phyloP scores from a whole-genome alignment of 768 basidiomycete species.

The Leccinum variicolor region DNA sequence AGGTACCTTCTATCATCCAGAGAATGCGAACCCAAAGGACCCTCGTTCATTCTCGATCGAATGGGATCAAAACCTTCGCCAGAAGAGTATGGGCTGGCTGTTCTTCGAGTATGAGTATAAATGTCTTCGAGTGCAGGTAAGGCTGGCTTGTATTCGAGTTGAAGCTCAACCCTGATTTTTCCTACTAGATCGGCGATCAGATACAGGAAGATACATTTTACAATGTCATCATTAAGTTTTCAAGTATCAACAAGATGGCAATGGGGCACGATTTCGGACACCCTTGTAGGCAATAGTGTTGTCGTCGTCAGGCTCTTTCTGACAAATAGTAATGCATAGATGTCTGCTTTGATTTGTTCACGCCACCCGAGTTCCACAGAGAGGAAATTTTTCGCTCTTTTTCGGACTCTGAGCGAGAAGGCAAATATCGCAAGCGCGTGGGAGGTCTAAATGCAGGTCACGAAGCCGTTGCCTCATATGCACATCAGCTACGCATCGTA shows the following conservation, averaged over 20 bases:
- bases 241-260: constrained; percentile 57
- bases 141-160: constrained; percentile 5
- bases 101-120: constrained; percentile 69
- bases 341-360: constrained; percentile 63
- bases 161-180: not conserved
- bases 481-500: constrained; percentile 64
- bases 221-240: constrained; percentile 52
- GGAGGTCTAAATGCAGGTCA: constrained; percentile 60
- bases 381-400: constrained; percentile 61
- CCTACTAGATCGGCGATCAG: constrained; percentile 60
- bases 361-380: constrained; percentile 61
- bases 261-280: constrained; percentile 57
- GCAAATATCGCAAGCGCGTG: constrained; percentile 52
- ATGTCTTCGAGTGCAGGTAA: constrained; percentile 57
- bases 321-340: constrained; percentile 36
- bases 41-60: constrained; percentile 66
- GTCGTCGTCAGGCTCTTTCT: constrained; percentile 5
- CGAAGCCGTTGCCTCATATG: constrained; percentile 59
- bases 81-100: constrained; percentile 48
- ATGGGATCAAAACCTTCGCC: constrained; percentile 54
- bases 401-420: constrained; percentile 35
- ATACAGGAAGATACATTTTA: constrained; percentile 48
- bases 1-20: constrained; percentile 30
- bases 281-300: constrained; percentile 48
- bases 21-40: constrained; percentile 22